Base-by-base conservation (phyloP, 345 rosid species). In the Eutrema yunnanense region DNA sequence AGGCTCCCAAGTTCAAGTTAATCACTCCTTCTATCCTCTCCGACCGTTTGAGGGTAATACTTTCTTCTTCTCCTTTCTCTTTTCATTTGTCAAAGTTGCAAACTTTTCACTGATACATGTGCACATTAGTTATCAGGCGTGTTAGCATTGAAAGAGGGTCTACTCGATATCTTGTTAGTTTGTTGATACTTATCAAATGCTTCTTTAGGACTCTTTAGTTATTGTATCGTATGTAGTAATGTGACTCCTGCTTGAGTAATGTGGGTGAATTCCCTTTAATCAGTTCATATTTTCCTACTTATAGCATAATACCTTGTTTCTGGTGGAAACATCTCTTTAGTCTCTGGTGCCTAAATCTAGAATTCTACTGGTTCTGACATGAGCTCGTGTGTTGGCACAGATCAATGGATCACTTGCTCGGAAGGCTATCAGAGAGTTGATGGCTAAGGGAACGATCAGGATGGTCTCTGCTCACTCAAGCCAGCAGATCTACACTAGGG, bases 401-500 rank as follows among this genome's bases (percentile, higher is more conserved):
- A 70, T 92, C 40, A 92, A 73, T 29, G 97, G 92, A 48, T 92
- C 94, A 0, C 84, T 89, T 60, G 96, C 96, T 6, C 76, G 89
- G 73, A 80, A 58, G 75, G 94, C 96, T 34, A 92, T 89, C 14
- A 86, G 74, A 78, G 94, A 92, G 9, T 65, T 89, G 82, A 89
- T 89, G 96, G 92, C 90, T 8, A 86, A 86, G 72, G 97, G 92
- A 26, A 72, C 73, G 43, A 85, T 88, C 80, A 76, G 90, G 83
- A 83, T 86, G 96, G 84, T 90, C 4, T 85, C 95, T 55, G 75
- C 91, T 49, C 92, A 89, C 75, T 62, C 94, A 9, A 86, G 92
- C 86, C 94, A 89, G 81, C 90, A 89, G 84, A 92, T 92, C 47
- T 88, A 88, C 83, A 87, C 93, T 40, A 84, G 97, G 75, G 90